Percentiles rank a stretch among this genome's conserved stretches.
Evolutionary conservation across 176 grass and related monocot genomes (phyloP).

Genomic region (Eragrostis curvula): DNA sequence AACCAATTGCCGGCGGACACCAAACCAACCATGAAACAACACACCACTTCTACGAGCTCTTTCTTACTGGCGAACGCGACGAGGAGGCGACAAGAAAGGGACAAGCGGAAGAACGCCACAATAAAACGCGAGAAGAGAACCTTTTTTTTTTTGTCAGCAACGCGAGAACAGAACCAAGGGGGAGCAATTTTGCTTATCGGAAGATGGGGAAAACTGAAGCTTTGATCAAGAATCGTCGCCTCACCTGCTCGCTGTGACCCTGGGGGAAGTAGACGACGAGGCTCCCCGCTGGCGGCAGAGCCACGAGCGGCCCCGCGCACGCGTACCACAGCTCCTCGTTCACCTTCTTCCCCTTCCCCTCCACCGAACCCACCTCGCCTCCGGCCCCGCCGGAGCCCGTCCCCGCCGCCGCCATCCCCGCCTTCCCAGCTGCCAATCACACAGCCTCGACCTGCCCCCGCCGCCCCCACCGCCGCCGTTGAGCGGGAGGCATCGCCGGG

Average conservation of each 20-base stretch:
- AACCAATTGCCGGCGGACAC: constrained; percentile 10
- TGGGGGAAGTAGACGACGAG: constrained; percentile 87
- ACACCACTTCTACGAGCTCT: not conserved
- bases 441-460: not conserved
- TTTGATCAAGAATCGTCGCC: constrained; percentile 41
- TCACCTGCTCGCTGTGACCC: constrained; percentile 86
- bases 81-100: constrained; percentile 38
- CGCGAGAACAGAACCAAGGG: not conserved
- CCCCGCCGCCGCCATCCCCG: constrained; percentile 24
- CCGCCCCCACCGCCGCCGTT: constrained; percentile 4
- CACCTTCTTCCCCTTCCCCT: constrained; percentile 39
- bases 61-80: constrained; percentile 4
- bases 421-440: not conserved
- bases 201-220: not conserved
- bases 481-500: constrained; percentile 40
- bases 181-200: constrained; percentile 8
- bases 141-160: no score
- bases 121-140: not conserved
- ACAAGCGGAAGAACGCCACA: not conserved
- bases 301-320: constrained; percentile 74
- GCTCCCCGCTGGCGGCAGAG: constrained; percentile 66
- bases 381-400: constrained; percentile 31
- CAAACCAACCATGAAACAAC: constrained; percentile 17
- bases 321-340: constrained; percentile 88
- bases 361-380: constrained; percentile 27